These are phyloP conservation scores for Heritiera littoralis DNA, from an alignment of 345 rosid genomes.

Conservation along the genomic window DNA sequence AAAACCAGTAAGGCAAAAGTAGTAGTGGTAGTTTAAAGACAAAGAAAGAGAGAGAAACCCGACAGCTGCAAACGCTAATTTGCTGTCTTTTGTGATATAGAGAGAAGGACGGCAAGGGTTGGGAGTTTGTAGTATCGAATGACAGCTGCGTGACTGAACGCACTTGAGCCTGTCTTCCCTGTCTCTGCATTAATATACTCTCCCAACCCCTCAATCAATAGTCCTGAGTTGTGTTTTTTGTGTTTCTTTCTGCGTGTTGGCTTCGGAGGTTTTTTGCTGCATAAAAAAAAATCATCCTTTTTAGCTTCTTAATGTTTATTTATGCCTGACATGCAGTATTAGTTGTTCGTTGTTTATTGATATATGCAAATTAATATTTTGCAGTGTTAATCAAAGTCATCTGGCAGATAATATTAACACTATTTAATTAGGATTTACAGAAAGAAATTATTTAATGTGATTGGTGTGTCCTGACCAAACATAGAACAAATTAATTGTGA, in stretches of 20 bases:
- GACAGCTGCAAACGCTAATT: constrained; percentile 59
- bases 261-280: too few relatives aligned
- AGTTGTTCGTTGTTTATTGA: too few relatives aligned
- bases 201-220: constrained; percentile 43
- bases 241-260: too few relatives aligned
- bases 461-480: constrained; percentile 5
- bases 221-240: not conserved
- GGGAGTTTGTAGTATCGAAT: constrained; percentile 43
- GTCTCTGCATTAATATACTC: constrained; percentile 57
- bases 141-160: constrained; percentile 52
- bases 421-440: not conserved
- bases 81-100: constrained; percentile 44
- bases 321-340: not conserved
- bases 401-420: not conserved
- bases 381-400: not conserved
- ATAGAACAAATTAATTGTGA: not conserved
- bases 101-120: constrained; percentile 20
- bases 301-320: not conserved
- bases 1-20: not conserved
- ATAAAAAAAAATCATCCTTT: not conserved
- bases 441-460: constrained; percentile 1
- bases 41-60: constrained; percentile 14
- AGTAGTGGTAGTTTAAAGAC: not conserved
- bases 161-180: constrained; percentile 58
- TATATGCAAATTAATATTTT: too few relatives aligned